Base-by-base conservation (phyloP, 2,329 filamentous ascomycete genomes). In the Penicillium sclerotigenum region DNA sequence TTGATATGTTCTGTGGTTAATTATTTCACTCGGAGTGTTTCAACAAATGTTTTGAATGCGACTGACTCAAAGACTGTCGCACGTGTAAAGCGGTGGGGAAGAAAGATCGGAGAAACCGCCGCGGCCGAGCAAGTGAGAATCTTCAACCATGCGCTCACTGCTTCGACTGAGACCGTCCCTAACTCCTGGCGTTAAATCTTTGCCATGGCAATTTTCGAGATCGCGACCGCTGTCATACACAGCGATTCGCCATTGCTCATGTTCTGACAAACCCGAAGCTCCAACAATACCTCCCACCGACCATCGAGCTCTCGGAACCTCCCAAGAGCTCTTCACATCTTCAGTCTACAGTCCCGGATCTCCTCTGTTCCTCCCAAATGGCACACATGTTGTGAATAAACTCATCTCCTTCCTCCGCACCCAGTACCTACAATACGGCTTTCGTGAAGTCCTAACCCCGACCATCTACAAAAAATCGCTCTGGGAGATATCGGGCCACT, bases 381-480 rank as follows among this genome's bases (percentile, higher is more conserved):
- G 91, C 61, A 82, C 91, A 0, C 85, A 86, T 55, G 84, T 96
- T 64, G 91, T 96, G 78, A 92, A 94, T 70, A 88, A 90, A 52
- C 83, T 96, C 22, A 84, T 91, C 57, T 82, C 87, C 41, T 96
- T 94, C 69, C 80, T 96, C 54, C 88, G 91, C 60, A 86, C 87
- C 57, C 90, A 96, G 70, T 96, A 96, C 68, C 83, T 87, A 26
- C 83, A 86, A 61, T 94, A 93, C 74, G 91, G 91, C 57, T 95
- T 93, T 71, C 83, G 91, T 63, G 91, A 96, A 72, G 91, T 96
- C 61, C 86, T 96, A 65, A 94, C 90, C 8, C 91, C 91, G 2
- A 94, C 87, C 47, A 94, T 96, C 68, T 96, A 94, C 79, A 96
- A 95, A 70, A 90, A 89, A 71, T 86, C 88, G 6, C 77, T 96